A percentile compares a stretch with the other conserved stretches of the same genome.
phyloP scores from a whole-genome alignment of 2,329 filamentous ascomycete genomes.

The Colletotrichum sp. region DNA sequence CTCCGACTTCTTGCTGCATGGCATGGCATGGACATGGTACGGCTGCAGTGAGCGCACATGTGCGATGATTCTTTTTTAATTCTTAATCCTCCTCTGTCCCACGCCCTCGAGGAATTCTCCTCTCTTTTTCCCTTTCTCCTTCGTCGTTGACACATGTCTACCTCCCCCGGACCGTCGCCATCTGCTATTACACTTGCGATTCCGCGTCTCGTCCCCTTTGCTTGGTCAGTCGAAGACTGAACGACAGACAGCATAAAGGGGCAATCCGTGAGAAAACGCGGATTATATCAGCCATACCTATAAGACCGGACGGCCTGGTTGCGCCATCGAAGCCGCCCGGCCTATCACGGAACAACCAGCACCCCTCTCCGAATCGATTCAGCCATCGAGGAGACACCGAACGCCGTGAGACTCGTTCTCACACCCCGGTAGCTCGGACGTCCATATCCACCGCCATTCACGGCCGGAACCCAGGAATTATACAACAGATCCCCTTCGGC shows the following conservation, averaged over 20 bases:
- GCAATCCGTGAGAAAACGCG: not conserved
- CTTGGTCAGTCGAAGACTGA: not conserved
- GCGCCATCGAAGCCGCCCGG: not conserved
- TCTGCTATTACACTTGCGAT: not conserved
- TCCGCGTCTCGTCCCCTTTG: not conserved
- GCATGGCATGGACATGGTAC: slow-evolving; percentile 13
- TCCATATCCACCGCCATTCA: not conserved
- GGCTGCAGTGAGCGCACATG: slow-evolving; percentile 19
- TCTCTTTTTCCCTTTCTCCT: not conserved
- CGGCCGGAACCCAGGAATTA: not conserved
- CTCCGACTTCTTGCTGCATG: slow-evolving; percentile 12
- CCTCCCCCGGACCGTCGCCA: not conserved
- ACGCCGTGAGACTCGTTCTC: not conserved
- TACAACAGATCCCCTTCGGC: not conserved
- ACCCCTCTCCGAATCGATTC: not conserved
- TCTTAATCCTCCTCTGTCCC: slow-evolving; percentile 16
- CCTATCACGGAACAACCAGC: slow-evolving; percentile 9
- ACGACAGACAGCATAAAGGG: not conserved
- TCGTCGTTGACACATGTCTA: slow-evolving; percentile 14
- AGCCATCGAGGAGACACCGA: not conserved
- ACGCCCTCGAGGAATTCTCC: not conserved
- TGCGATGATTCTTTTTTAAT: slow-evolving; percentile 14
- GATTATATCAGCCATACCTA: slow-evolving; percentile 6
- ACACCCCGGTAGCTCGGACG: not conserved
- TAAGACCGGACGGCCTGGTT: slow-evolving; percentile 11